Percentiles rank a stretch among this genome's conserved stretches.
phyloP scores from a whole-genome alignment of 768 basidiomycete species.

The Phlegmacium glaucopus region DNA sequence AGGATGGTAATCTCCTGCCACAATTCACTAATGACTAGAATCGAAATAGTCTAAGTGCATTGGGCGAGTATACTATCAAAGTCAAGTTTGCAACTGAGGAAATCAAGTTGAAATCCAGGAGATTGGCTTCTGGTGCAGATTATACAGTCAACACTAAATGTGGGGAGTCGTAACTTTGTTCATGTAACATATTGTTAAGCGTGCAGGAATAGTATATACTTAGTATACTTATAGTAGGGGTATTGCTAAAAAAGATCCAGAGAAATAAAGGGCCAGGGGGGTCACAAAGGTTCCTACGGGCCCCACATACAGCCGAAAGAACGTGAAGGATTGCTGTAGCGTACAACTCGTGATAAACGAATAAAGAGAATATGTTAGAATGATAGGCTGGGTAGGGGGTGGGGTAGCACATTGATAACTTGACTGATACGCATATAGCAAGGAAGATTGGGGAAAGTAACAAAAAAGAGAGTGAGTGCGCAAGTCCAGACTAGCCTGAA shows the following conservation, averaged over 20 bases:
- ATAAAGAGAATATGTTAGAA: background rate
- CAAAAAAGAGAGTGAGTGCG: background rate
- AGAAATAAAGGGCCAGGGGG: background rate
- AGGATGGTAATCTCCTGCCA: slow-evolving; percentile 40
- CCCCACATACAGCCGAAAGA: too few relatives aligned
- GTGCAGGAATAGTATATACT: too few relatives aligned
- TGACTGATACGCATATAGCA: slow-evolving; percentile 1
- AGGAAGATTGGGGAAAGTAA: background rate
- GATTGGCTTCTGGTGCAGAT: slow-evolving; percentile 1
- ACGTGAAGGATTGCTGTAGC: background rate
- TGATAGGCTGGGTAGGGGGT: too few relatives aligned
- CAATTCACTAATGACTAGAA: slow-evolving; percentile 48
- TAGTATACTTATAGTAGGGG: background rate
- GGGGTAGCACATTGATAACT: slow-evolving; percentile 1
- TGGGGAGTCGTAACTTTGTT: background rate
- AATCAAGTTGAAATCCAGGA: slow-evolving; percentile 34
- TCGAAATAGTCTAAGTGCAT: slow-evolving; percentile 36
- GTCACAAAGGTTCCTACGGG: too few relatives aligned
- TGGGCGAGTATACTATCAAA: slow-evolving; percentile 42
- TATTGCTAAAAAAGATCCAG: background rate
- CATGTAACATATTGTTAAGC: too few relatives aligned
- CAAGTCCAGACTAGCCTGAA: background rate
- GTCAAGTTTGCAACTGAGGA: slow-evolving; percentile 56
- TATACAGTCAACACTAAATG: background rate
- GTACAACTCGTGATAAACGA: background rate